Percentiles rank a stretch among this genome's conserved stretches.
Conservation (phyloP, 2,329 filamentous ascomycete species). For the Endoconidiophora laricicola region DNA sequence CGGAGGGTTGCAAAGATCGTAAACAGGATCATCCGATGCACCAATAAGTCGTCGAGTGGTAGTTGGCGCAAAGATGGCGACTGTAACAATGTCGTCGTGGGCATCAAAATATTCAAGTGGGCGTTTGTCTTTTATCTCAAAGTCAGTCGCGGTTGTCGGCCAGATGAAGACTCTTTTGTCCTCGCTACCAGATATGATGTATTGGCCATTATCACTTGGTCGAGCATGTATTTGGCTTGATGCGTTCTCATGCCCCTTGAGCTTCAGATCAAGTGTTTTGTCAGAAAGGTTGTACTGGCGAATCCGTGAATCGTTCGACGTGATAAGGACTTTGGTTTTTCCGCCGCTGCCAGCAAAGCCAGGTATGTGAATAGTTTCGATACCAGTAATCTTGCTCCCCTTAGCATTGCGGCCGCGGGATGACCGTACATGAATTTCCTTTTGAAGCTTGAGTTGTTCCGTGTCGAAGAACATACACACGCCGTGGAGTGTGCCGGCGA, state of each 20-base stretch:
- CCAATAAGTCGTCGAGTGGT: slow-evolving; percentile 63
- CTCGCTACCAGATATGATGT: slow-evolving; percentile 86
- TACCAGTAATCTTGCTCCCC: slow-evolving; percentile 93
- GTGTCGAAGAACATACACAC: slow-evolving; percentile 86
- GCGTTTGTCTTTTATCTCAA: slow-evolving; percentile 58
- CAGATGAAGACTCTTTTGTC: slow-evolving; percentile 83
- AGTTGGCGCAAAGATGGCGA: slow-evolving; percentile 69
- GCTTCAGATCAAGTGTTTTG: slow-evolving; percentile 73
- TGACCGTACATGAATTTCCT: slow-evolving; percentile 84
- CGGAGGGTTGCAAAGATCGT: slow-evolving; percentile 88
- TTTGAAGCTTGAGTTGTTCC: slow-evolving; percentile 67
- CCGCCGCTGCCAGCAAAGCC: slow-evolving; percentile 26
- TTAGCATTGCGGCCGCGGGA: slow-evolving; percentile 86
- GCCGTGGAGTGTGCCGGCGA: slow-evolving; percentile 75
- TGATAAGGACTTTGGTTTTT: slow-evolving; percentile 71
- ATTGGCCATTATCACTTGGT: slow-evolving; percentile 72
- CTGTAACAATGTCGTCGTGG: slow-evolving; percentile 74
- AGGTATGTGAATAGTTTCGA: slow-evolving; percentile 47
- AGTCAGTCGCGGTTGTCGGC: slow-evolving; percentile 38
- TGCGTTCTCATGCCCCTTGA: slow-evolving; percentile 78
- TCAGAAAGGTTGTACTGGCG: slow-evolving; percentile 79
- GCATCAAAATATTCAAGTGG: slow-evolving; percentile 84
- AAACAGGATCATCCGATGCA: slow-evolving; percentile 79
- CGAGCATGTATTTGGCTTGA: slow-evolving; percentile 80
- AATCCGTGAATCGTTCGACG: slow-evolving; percentile 86